Conservation (phyloP, 23 red algal species). For the Agarophyton chilense region DNA sequence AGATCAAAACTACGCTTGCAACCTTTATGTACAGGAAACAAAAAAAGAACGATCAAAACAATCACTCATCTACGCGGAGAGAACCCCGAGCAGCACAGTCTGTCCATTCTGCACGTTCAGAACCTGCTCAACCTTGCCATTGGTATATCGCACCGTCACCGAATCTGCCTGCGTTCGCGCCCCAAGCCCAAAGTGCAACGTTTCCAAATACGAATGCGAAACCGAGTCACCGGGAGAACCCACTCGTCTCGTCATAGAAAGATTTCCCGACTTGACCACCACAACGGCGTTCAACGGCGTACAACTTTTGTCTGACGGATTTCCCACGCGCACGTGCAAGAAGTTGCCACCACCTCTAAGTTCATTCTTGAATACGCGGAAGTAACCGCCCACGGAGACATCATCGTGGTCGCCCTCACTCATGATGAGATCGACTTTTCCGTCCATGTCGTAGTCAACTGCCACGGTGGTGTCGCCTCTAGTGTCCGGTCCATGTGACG, state of each 20-base stretch:
- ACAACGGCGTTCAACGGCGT: conserved; percentile 20
- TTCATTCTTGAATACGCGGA: conserved; percentile 9
- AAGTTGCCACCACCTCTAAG: background rate
- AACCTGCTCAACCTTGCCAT: background rate
- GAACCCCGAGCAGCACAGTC: background rate
- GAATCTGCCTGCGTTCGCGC: background rate
- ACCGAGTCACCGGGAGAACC: conserved; percentile 34
- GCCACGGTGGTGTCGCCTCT: conserved; percentile 35
- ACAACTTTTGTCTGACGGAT: background rate
- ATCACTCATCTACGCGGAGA: background rate
- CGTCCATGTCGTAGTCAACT: conserved; percentile 70
- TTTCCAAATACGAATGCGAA: conserved; percentile 9
- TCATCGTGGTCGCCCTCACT: conserved; percentile 7
- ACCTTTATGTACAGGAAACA: no score
- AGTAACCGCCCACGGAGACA: background rate
- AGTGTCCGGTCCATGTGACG: background rate
- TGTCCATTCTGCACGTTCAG: background rate
- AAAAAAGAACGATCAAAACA: no score
- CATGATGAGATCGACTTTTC: conserved; percentile 31
- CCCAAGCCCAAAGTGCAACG: conserved; percentile 56
- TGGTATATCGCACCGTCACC: conserved; percentile 21
- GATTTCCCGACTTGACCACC: background rate
- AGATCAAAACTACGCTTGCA: no score
- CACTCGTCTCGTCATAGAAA: conserved; percentile 27
- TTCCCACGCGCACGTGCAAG: conserved; percentile 23